These are phyloP conservation scores for Chimonanthus praecox DNA, from an alignment of 164 flowering plant genomes.

Conservation along the genomic window DNA sequence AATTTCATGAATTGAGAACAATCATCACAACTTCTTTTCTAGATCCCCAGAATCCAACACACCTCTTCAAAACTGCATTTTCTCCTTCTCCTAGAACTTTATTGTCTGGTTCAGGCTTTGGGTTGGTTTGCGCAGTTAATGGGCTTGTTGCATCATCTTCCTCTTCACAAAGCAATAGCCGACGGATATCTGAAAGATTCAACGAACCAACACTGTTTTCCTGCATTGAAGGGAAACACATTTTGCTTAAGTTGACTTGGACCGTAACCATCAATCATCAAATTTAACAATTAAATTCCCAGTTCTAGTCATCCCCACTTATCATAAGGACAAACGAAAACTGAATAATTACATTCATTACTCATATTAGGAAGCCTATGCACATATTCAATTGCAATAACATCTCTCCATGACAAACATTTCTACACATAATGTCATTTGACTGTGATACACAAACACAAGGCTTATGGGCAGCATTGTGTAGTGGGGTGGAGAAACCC, in stretches of 20 bases:
- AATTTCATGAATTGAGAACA: background rate
- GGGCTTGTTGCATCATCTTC: slow-evolving; percentile 58
- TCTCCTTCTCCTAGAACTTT: slow-evolving; percentile 32
- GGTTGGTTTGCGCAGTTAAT: slow-evolving; percentile 41
- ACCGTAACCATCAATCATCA: background rate
- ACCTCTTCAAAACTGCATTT: slow-evolving; percentile 6
- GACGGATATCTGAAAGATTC: slow-evolving; percentile 54
- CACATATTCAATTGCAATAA: too few relatives aligned
- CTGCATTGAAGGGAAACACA: slow-evolving; percentile 26
- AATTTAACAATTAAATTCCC: too few relatives aligned
- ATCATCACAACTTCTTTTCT: background rate
- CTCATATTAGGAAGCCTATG: too few relatives aligned
- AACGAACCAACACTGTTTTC: slow-evolving; percentile 64
- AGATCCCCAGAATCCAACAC: background rate
- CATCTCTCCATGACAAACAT: too few relatives aligned
- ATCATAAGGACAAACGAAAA: too few relatives aligned
- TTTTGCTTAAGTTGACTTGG: background rate
- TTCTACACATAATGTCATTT: too few relatives aligned
- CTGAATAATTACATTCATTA: too few relatives aligned
- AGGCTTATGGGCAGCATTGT: too few relatives aligned
- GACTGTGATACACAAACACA: too few relatives aligned
- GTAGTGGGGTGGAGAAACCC: too few relatives aligned
- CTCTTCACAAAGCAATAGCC: slow-evolving; percentile 55
- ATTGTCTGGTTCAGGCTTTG: slow-evolving; percentile 54
- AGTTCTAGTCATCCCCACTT: too few relatives aligned